phyloP scores from a whole-genome alignment of 208 protist species.

The Leishmania amazonensis region DNA sequence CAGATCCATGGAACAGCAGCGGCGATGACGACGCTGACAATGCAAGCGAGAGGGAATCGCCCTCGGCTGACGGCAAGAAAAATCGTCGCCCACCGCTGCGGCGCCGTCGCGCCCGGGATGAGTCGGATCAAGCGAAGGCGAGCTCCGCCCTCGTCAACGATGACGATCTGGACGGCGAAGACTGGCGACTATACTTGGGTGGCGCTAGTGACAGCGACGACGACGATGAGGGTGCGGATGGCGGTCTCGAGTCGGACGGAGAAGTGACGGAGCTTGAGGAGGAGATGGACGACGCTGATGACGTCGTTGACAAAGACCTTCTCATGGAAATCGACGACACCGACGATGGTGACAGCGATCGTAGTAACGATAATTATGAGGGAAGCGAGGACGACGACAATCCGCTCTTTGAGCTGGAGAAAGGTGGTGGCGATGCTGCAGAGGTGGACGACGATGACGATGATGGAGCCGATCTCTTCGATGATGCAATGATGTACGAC shows the following conservation, averaged over 20 bases:
- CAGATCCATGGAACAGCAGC: not conserved
- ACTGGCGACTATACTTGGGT: constrained; percentile 44
- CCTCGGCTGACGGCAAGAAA: not conserved
- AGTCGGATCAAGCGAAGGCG: not conserved
- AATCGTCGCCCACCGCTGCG: not conserved
- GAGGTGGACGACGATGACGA: constrained; percentile 32
- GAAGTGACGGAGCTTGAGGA: constrained; percentile 22
- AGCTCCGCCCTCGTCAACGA: not conserved
- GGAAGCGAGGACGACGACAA: constrained; percentile 35
- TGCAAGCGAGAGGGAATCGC: not conserved
- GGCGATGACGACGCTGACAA: not conserved
- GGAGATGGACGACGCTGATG: constrained; percentile 39
- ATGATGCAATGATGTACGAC: constrained; percentile 23
- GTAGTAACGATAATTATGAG: constrained; percentile 25
- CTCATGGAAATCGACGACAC: constrained; percentile 32
- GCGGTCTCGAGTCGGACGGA: not conserved
- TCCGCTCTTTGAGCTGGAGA: constrained; percentile 29
- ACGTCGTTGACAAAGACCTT: constrained; percentile 37
- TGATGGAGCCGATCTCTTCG: constrained; percentile 37
- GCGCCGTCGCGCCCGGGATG: not conserved
- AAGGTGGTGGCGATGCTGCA: constrained; percentile 13
- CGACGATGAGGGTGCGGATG: constrained; percentile 7
- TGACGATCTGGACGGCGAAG: constrained; percentile 26
- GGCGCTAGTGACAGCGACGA: constrained; percentile 1
- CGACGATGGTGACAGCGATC: constrained; percentile 20